Evolutionary conservation across 768 basidiomycete species (phyloP).

Genomic region (Boletus patriciae): DNA sequence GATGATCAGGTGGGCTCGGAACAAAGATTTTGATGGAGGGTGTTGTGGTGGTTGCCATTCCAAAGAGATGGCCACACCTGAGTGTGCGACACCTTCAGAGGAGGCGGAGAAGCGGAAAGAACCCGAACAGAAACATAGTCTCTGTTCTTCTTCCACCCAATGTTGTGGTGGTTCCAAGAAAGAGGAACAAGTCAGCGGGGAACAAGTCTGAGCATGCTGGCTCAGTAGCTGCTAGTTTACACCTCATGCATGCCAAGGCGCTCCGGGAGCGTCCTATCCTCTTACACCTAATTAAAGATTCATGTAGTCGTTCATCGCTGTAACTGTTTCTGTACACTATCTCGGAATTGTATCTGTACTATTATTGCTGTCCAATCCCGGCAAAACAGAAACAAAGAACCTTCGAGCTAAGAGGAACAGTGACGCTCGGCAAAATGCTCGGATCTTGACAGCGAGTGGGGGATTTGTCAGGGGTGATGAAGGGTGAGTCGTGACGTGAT

Average conservation of each 20-base stretch:
- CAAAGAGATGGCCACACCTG: neutral
- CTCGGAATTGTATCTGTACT: neutral
- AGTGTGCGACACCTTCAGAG: neutral
- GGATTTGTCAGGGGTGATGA: no score
- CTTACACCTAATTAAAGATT: neutral
- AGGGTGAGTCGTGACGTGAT: no score
- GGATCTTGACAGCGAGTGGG: no score
- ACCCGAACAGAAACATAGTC: neutral
- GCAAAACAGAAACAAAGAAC: no score
- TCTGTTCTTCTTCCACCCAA: neutral
- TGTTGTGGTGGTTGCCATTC: constrained; percentile 30
- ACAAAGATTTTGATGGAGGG: constrained; percentile 38
- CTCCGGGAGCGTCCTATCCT: no score
- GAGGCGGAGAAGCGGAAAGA: constrained; percentile 3
- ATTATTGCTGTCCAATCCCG: no score
- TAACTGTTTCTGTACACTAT: neutral
- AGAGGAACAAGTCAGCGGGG: neutral
- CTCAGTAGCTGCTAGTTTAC: neutral
- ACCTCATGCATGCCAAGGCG: neutral
- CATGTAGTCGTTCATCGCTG: neutral
- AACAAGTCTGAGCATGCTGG: constrained; percentile 7
- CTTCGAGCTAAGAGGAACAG: no score
- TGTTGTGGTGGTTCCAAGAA: constrained; percentile 3
- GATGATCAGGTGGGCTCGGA: constrained; percentile 41
- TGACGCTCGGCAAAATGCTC: no score